Evolutionary conservation across 768 basidiomycete species (phyloP).

Genomic region (Leucosporidium yakuticum): DNA sequence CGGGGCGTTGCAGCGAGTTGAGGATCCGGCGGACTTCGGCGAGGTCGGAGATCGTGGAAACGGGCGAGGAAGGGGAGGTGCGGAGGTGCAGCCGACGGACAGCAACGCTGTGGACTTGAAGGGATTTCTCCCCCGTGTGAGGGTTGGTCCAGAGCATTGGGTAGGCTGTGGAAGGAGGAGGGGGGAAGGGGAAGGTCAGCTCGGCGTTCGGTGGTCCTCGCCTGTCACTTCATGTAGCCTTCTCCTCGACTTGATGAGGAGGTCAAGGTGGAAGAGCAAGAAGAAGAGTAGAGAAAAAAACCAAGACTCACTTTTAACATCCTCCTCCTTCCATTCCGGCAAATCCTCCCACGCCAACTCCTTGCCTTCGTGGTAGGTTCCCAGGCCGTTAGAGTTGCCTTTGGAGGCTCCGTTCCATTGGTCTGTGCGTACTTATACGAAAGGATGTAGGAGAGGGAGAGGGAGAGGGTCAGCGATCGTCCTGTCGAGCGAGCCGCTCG

Average conservation of each 20-base stretch:
- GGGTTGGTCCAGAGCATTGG: slow-evolving; percentile 8
- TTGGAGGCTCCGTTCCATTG: slow-evolving; percentile 2
- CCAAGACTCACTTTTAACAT: background rate
- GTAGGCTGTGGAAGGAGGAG: background rate
- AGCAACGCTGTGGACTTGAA: slow-evolving; percentile 6
- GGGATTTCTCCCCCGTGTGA: background rate
- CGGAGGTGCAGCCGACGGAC: background rate
- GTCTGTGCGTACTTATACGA: too few species aligned
- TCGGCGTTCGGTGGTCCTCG: too few species aligned
- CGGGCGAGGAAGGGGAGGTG: background rate
- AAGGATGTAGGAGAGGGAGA: too few species aligned
- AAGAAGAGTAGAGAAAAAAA: background rate
- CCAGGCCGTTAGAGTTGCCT: slow-evolving; percentile 11
- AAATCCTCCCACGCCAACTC: slow-evolving; percentile 3
- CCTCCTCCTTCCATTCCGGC: background rate
- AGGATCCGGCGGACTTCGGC: background rate
- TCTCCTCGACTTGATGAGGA: too few species aligned
- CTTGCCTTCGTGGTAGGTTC: background rate
- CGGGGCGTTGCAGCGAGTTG: slow-evolving; percentile 2
- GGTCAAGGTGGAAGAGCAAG: background rate
- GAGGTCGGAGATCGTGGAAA: background rate
- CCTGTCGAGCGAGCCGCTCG: too few species aligned
- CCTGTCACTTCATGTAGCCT: too few species aligned
- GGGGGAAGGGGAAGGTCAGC: too few species aligned
- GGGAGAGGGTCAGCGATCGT: background rate